Percentiles rank a stretch among this genome's conserved stretches.
These are phyloP conservation scores for Candida silvatica DNA, from an alignment of 805 yeast genomes.

Conservation along the genomic window DNA sequence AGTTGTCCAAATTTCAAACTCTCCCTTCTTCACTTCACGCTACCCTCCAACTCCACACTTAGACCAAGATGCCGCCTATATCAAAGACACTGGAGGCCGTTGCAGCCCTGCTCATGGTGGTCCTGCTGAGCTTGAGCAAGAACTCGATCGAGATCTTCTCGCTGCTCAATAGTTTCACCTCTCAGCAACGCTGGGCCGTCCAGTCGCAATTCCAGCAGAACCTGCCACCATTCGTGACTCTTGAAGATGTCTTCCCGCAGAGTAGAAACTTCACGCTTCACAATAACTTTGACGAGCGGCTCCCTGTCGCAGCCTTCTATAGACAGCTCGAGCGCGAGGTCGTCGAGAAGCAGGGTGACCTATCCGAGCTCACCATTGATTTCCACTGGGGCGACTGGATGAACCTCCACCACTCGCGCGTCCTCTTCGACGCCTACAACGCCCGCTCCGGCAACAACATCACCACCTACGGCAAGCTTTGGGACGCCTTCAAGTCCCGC, in stretches of 20 bases:
- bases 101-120: background rate
- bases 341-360: background rate
- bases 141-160: constrained; percentile 1
- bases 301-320: constrained; percentile 1
- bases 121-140: background rate
- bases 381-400: constrained; percentile 5
- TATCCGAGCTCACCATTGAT: background rate
- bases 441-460: background rate
- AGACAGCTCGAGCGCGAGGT: background rate
- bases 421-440: constrained; percentile 1
- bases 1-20: no score
- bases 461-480: background rate
- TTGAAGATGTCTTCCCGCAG: constrained; percentile 1
- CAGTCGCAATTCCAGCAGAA: background rate
- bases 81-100: no score
- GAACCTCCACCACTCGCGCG: constrained; percentile 1
- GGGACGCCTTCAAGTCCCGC: constrained; percentile 2
- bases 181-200: constrained; percentile 3
- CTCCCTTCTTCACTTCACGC: background rate
- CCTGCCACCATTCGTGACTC: background rate
- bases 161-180: constrained; percentile 3
- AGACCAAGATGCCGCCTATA: no score
- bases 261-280: background rate
- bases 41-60: no score
- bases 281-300: constrained; percentile 2